These are phyloP conservation scores for Fusarium virguliforme DNA, from an alignment of 2,329 filamentous ascomycete species.

Conservation along the genomic window DNA sequence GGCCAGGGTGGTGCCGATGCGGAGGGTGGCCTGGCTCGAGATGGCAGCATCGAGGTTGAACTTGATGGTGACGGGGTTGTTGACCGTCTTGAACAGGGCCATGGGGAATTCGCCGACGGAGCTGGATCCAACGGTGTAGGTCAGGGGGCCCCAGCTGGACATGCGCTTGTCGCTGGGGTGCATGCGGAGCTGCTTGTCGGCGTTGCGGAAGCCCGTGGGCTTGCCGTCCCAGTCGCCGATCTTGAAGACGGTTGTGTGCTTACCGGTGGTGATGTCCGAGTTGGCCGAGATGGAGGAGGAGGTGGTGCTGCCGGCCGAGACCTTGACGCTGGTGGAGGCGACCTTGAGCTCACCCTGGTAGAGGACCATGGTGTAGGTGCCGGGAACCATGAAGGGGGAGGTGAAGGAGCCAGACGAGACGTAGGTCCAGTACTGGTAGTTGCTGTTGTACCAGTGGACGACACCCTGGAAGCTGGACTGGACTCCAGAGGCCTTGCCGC, in stretches of 20 bases:
- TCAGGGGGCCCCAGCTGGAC: constrained; percentile 72
- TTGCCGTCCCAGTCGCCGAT: constrained; percentile 78
- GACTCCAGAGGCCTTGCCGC: constrained; percentile 73
- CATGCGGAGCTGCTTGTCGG: constrained; percentile 77
- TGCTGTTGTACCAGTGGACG: constrained; percentile 76
- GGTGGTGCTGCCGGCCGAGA: constrained; percentile 65
- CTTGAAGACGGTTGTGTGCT: constrained; percentile 71
- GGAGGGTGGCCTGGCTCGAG: constrained; percentile 69
- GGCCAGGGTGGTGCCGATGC: constrained; percentile 76
- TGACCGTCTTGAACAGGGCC: constrained; percentile 75
- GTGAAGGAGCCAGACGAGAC: constrained; percentile 72
- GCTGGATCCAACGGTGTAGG: constrained; percentile 74
- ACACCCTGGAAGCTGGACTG: constrained; percentile 68
- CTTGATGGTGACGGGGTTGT: constrained; percentile 73
- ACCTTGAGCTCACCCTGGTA: constrained; percentile 74
- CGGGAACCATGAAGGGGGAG: constrained; percentile 77
- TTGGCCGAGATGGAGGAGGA: constrained; percentile 67
- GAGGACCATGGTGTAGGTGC: constrained; percentile 78
- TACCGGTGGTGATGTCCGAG: constrained; percentile 61
- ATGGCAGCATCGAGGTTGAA: constrained; percentile 70
- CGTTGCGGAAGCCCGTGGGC: constrained; percentile 76
- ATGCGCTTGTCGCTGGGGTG: constrained; percentile 78
- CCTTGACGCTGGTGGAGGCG: constrained; percentile 64
- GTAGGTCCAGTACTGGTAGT: constrained; percentile 77
- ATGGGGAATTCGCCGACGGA: constrained; percentile 72